These are phyloP conservation scores for Mortierella sp. DNA, from an alignment of 371 early-diverging fungal genomes.

Conservation along the genomic window DNA sequence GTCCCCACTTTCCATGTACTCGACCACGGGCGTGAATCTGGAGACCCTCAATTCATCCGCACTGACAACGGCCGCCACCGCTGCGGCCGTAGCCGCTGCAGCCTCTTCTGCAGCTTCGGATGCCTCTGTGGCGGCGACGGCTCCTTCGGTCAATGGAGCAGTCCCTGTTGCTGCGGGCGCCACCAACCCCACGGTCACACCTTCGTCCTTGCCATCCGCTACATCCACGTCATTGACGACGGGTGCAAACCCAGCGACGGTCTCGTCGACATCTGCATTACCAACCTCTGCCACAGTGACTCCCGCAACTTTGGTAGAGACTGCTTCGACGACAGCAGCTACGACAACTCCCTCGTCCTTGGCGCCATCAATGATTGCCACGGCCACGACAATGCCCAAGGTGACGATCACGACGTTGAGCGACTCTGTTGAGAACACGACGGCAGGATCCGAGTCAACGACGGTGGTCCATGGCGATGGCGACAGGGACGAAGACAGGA, in stretches of 20 bases:
- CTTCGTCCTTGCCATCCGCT: slow-evolving; percentile 2
- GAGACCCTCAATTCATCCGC: slow-evolving; percentile 21
- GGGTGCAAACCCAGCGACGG: neutral
- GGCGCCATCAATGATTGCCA: slow-evolving; percentile 48
- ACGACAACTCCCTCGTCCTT: slow-evolving; percentile 3
- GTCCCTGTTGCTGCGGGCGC: neutral
- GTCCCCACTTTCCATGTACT: slow-evolving; percentile 50
- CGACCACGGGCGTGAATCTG: slow-evolving; percentile 36
- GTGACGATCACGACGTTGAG: slow-evolving; percentile 49
- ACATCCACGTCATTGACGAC: neutral
- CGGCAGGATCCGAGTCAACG: slow-evolving; percentile 26
- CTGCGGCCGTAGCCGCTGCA: slow-evolving; percentile 12
- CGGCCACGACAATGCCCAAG: slow-evolving; percentile 46
- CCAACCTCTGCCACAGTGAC: slow-evolving; percentile 22
- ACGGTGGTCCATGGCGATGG: slow-evolving; percentile 41
- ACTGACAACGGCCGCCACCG: slow-evolving; percentile 20
- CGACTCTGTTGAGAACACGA: slow-evolving; percentile 31
- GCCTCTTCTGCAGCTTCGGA: slow-evolving; percentile 24
- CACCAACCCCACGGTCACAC: neutral
- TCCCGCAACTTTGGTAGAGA: neutral
- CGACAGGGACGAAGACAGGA: slow-evolving; percentile 24
- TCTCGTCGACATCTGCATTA: neutral
- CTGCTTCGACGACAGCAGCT: neutral
- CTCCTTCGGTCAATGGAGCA: neutral
- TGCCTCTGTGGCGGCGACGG: slow-evolving; percentile 1